Conservation (phyloP, 2,329 filamentous ascomycete genomes). For the Alternaria sp. region DNA sequence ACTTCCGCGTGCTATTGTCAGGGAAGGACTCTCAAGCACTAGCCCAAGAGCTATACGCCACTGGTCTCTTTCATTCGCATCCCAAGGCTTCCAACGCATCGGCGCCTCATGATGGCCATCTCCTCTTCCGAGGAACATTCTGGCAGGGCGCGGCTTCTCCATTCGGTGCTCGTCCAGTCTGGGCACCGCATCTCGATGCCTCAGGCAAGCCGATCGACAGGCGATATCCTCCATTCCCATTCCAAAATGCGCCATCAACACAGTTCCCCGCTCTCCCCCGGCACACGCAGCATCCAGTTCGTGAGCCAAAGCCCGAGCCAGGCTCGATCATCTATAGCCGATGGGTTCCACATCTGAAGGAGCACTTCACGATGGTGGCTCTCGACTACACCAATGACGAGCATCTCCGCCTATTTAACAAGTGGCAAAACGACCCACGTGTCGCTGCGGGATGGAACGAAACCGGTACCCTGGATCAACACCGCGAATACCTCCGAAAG, state of each 20-base stretch:
- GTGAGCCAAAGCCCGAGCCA: conserved; percentile 72
- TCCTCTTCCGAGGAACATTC: conserved; percentile 59
- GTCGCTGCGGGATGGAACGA: conserved; percentile 82
- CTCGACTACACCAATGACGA: conserved; percentile 69
- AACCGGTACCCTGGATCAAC: conserved; percentile 76
- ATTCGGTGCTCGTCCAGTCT: conserved; percentile 50
- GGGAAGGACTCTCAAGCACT: conserved; percentile 48
- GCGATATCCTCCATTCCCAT: conserved; percentile 51
- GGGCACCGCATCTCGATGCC: conserved; percentile 45
- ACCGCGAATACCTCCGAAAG: conserved; percentile 72
- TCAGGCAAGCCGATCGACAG: conserved; percentile 48
- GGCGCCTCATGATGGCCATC: conserved; percentile 47
- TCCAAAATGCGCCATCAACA: conserved; percentile 55
- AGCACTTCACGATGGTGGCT: conserved; percentile 79
- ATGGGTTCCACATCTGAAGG: conserved; percentile 75
- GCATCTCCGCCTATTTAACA: conserved; percentile 75
- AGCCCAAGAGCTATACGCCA: conserved; percentile 49
- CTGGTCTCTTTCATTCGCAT: conserved; percentile 53
- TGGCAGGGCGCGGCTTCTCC: conserved; percentile 55
- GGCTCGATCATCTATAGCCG: conserved; percentile 77
- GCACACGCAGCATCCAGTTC: conserved; percentile 72
- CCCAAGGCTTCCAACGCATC: conserved; percentile 46
- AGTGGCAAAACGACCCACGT: conserved; percentile 83
- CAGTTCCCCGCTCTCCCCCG: conserved; percentile 55
- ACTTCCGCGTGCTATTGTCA: conserved; percentile 51